A percentile compares a stretch with the other conserved stretches of the same genome.
Evolutionary conservation across 2,329 filamentous ascomycete genomes (phyloP).

Genomic region (Sporothrix phasma): DNA sequence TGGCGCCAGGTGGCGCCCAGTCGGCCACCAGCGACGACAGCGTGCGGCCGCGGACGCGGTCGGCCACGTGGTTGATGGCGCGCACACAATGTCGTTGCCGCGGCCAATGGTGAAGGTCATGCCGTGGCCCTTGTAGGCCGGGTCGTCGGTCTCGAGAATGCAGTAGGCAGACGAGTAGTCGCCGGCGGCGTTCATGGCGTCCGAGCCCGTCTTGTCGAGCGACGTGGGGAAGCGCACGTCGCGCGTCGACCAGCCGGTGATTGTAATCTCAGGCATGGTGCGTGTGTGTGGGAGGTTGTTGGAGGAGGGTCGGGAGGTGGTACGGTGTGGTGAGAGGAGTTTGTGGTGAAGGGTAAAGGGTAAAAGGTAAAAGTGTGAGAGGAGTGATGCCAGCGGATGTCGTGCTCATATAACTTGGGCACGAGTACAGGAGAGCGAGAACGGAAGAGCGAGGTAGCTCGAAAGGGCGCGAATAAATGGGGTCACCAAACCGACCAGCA

Average conservation of each 20-base stretch:
- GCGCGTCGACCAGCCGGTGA: conserved; percentile 60
- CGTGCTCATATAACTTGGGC: neutral
- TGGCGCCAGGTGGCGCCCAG: conserved; percentile 84
- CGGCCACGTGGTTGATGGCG: conserved; percentile 71
- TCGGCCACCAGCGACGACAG: conserved; percentile 67
- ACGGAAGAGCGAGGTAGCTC: neutral
- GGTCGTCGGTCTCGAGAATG: conserved; percentile 77
- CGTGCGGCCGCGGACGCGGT: conserved; percentile 64
- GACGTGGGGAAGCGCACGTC: conserved; percentile 83
- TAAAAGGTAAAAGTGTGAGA: no score
- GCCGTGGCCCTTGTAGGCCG: conserved; percentile 60
- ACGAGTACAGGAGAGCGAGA: neutral
- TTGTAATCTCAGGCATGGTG: conserved; percentile 51
- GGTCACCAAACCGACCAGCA: no score
- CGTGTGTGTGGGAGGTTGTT: neutral
- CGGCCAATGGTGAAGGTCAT: conserved; percentile 85
- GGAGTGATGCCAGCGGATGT: neutral
- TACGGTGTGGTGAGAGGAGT: neutral
- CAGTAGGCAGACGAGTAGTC: conserved; percentile 95
- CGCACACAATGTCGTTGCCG: conserved; percentile 86
- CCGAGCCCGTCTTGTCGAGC: conserved; percentile 88
- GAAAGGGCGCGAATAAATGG: neutral
- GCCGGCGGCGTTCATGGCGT: conserved; percentile 92
- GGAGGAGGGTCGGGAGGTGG: neutral
- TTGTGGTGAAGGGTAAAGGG: no score